Evolutionary conservation across 495 filamentous ascomycete genomes (phyloP), one percentile per base, ranked within the genome.

Genomic region (Tuber calosporum): DNA sequence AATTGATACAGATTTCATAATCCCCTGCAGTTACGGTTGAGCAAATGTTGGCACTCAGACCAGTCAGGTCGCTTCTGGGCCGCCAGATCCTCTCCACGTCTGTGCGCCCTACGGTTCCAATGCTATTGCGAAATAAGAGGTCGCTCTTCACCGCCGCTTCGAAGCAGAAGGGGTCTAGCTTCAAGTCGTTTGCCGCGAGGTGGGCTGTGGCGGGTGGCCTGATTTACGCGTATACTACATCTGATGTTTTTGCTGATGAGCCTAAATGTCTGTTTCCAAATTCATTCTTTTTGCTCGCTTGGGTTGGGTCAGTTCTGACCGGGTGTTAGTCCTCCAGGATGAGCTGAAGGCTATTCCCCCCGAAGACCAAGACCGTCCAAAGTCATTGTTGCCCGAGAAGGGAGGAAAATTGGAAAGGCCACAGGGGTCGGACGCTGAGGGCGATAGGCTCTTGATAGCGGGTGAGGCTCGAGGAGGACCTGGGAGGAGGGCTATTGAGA

Each of bases 161-260:
- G 70, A 85, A 88, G 78, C 26, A 34, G 53, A 91, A 89, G 83
- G 86, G 87, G 75, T 58, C 70, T 13, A 68, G 30, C 39, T 70
- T 79, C 53, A 97, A 92, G 86, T 91, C 87, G 78, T 86, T 88
- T n/a, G 85, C 84, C 11, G 78, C 85, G 72, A 86, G 94, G 83
- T 89, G 92, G 86, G 92, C 89, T 71, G 78, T 95, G 67, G 93
- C 92, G n/a, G 84, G 82, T 69, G 93, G 85, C 36, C 87, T 88
- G n/a, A 82, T 97, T 42, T 99, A 97, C 85, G 97, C 89, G 81
- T 99, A 97, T 83, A 94, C 93, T 83, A 97, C 93, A 58, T 93
- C 89, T 82, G 87, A 87, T 75, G 85, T 91, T 48, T 98, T 99
- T 83, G 91, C 93, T 19, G 90, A 97, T 81, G 89, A 94, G 83